Evolutionary conservation across 2,329 filamentous ascomycete genomes (phyloP).

Genomic region (Microsporum ferrugineum): DNA sequence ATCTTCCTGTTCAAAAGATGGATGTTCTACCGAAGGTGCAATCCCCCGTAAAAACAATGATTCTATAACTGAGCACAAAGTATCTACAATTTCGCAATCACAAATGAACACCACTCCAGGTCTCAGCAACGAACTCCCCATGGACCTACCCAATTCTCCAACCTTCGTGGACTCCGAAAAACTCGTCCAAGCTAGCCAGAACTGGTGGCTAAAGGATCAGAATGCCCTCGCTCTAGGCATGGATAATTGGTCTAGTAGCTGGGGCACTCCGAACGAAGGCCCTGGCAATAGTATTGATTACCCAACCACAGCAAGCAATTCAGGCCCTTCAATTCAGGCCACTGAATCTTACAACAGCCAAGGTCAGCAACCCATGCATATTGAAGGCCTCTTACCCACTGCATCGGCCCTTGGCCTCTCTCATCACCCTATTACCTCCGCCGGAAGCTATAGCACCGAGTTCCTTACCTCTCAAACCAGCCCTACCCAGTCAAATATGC

Average conservation of each 20-base stretch:
- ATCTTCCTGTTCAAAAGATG: not conserved
- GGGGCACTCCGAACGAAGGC: slow-evolving; percentile 2
- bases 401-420: not conserved
- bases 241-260: slow-evolving; percentile 39
- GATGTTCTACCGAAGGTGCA: not conserved
- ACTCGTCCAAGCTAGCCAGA: slow-evolving; percentile 51
- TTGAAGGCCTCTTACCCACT: not conserved
- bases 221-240: slow-evolving; percentile 49
- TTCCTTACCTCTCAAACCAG: not conserved
- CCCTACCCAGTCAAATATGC: not conserved
- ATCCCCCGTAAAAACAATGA: not conserved
- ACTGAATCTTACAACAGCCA: not conserved
- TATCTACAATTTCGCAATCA: not conserved
- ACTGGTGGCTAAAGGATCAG: slow-evolving; percentile 56
- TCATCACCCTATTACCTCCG: not conserved
- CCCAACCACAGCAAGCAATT: not conserved
- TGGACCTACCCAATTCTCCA: slow-evolving; percentile 7
- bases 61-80: not conserved
- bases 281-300: not conserved
- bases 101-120: not conserved
- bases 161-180: slow-evolving; percentile 49
- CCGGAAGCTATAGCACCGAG: not conserved
- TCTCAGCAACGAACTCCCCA: not conserved
- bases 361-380: not conserved
- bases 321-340: not conserved